Base-by-base conservation (phyloP, 164 flowering plant species). In the Nelumbo lutea region DNA sequence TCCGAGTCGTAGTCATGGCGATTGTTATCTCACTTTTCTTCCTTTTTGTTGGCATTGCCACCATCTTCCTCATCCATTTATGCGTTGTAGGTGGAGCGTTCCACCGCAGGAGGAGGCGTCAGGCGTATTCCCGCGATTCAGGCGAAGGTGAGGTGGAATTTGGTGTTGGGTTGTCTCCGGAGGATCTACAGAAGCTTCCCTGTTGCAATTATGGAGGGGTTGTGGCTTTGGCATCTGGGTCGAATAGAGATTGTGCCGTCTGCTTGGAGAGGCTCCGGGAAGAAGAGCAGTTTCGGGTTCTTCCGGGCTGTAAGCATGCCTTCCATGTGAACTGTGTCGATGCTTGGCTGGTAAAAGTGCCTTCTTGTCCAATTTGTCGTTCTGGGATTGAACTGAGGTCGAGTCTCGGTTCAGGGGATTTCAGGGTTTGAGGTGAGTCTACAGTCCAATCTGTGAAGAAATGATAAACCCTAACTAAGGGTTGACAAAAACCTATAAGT, bases 331-430 rank as follows among this genome's bases (percentile, higher is more conserved):
- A 62, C 42, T 90, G 96, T 52, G 75, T 88, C 10, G 92, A 88
- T 59, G 9, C 72, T 38, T 90, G 96, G 96, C 68, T 90, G 40
- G 59, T 79, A 4, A 84, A 74, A 75, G 81, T 73, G 4, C 74
- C 89, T n/a, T 78, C 82, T 11, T 90, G 93, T 70, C 93, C 93
- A 5, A 64, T 84, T 68, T 90, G 96, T 62, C 79, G 93, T 38
- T 55, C 73, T 0, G 53, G 44, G 46, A 83, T 85, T 42, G 68
- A 76, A 42, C 66, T 43, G 50, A 27, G n/a, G 61, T 27, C 7
- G 10, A 10, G 61, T 27, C 7, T 39, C 42, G 42, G 42, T 56
- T 56, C 48, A 7, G 48, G 10, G 55, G 55, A 51, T 51, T 6
- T 2, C 10, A 51, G 55, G 13, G 55, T 51, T 51, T 51, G 55